phyloP scores from a whole-genome alignment of 108 stramenopile species.

The Skeletonema menzelii region DNA sequence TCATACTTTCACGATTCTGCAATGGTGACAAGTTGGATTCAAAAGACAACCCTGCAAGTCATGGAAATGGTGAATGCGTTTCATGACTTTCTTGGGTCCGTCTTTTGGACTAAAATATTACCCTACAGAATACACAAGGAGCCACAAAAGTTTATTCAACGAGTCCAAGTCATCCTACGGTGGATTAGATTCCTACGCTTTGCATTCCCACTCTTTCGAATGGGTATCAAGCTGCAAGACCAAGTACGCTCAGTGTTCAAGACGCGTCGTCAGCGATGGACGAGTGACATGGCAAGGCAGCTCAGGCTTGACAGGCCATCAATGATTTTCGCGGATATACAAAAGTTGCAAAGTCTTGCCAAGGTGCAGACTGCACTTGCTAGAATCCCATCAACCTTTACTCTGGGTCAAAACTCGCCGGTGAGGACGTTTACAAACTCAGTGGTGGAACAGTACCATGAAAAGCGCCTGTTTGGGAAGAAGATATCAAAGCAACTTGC shows the following conservation, averaged over 20 bases:
- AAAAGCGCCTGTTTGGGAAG: constrained; percentile 37
- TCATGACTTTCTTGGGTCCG: constrained; percentile 24
- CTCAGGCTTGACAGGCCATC: constrained; percentile 21
- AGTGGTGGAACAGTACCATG: constrained; percentile 38
- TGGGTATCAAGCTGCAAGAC: constrained; percentile 48
- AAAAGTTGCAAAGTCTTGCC: constrained; percentile 33
- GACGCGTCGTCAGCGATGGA: constrained; percentile 28
- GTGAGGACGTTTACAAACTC: constrained; percentile 32
- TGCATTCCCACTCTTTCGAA: constrained; percentile 57
- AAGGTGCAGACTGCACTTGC: constrained; percentile 43
- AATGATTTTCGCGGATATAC: constrained; percentile 40
- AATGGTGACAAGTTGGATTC: constrained; percentile 50
- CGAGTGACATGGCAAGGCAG: constrained; percentile 29
- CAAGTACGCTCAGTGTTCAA: constrained; percentile 34
- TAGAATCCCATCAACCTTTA: constrained; percentile 26
- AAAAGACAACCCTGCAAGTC: constrained; percentile 13
- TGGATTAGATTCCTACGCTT: constrained; percentile 55
- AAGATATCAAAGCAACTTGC: constrained; percentile 37
- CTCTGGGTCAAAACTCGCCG: constrained; percentile 6
- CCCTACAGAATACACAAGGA: constrained; percentile 51
- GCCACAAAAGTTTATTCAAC: constrained; percentile 45
- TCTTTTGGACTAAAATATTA: constrained; percentile 48
- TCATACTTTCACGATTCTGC: constrained; percentile 44
- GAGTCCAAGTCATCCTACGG: constrained; percentile 44
- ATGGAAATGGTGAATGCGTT: constrained; percentile 14